Evolutionary conservation across 2,329 filamentous ascomycete species (phyloP).

Genomic region (Decorospora gaudefroyi): DNA sequence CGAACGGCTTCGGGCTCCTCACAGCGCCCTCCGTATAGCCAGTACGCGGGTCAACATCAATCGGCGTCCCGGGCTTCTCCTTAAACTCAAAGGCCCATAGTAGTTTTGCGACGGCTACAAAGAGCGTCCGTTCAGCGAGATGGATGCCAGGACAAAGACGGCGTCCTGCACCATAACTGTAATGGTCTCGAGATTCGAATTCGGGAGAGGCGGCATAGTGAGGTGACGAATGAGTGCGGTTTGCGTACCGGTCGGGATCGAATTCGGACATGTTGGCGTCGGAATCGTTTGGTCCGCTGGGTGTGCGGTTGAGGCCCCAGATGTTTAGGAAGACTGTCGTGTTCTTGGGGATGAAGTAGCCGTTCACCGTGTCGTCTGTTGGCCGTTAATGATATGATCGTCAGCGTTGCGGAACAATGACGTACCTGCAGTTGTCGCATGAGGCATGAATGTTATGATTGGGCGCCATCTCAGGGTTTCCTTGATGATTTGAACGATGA

Average conservation of each 20-base stretch:
- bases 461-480: constrained; percentile 44
- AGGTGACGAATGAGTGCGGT: constrained; percentile 39
- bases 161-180: constrained; percentile 56
- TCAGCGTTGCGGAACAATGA: neutral
- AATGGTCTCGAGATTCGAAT: constrained; percentile 51
- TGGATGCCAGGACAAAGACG: constrained; percentile 58
- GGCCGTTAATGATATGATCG: constrained; percentile 24
- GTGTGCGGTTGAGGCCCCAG: constrained; percentile 26
- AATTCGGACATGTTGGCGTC: constrained; percentile 20
- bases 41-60: constrained; percentile 4
- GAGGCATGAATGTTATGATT: constrained; percentile 11
- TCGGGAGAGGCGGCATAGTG: constrained; percentile 45
- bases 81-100: constrained; percentile 58
- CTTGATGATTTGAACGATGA: constrained; percentile 34
- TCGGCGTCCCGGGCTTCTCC: neutral
- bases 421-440: neutral
- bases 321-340: constrained; percentile 39
- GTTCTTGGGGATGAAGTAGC: constrained; percentile 39
- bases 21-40: constrained; percentile 4
- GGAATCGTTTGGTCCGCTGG: constrained; percentile 30
- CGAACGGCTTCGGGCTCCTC: constrained; percentile 1
- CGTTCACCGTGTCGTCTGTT: constrained; percentile 50
- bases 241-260: constrained; percentile 46
- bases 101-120: constrained; percentile 41
- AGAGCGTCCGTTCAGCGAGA: constrained; percentile 58